Conservation (phyloP, 1,284 basidiomycete genomes). For the Anthracocystis walkeri region DNA sequence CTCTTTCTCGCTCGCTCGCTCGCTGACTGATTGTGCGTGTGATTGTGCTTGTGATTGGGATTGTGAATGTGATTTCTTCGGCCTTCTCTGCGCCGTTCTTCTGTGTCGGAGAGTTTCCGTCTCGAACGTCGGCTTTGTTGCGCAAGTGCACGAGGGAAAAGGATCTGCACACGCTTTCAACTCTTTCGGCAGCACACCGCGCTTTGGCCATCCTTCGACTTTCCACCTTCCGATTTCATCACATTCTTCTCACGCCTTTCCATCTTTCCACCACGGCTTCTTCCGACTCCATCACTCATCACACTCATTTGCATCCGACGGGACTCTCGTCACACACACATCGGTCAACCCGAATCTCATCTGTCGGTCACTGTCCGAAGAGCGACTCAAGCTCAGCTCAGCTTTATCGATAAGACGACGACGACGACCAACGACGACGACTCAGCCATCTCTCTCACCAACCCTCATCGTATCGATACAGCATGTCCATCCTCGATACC, state of each 20-base stretch:
- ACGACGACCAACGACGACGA: not conserved
- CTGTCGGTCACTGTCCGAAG: not conserved
- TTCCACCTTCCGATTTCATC: not conserved
- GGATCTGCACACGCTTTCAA: not conserved
- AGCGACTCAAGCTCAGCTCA: not conserved
- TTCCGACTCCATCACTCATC: not conserved
- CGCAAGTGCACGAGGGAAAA: not conserved
- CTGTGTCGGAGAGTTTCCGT: too few relatives aligned
- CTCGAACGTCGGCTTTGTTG: too few relatives aligned
- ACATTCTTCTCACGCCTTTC: not conserved
- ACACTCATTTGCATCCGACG: not conserved
- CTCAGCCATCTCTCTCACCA: constrained; percentile 5
- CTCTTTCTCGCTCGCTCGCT: too few relatives aligned
- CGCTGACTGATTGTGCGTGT: too few relatives aligned
- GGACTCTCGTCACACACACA: not conserved
- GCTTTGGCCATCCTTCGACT: constrained; percentile 4
- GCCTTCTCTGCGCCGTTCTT: constrained; percentile 10
- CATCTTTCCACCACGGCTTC: not conserved
- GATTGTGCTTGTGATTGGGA: too few relatives aligned
- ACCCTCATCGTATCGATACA: not conserved
- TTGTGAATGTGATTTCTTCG: constrained; percentile 3
- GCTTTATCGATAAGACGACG: not conserved
- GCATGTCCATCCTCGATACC: constrained; percentile 51
- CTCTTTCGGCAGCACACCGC: not conserved
- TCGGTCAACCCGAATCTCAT: not conserved